These are phyloP conservation scores for Coelastrella sp. DNA, from an alignment of 139 green algal species.

Conservation along the genomic window DNA sequence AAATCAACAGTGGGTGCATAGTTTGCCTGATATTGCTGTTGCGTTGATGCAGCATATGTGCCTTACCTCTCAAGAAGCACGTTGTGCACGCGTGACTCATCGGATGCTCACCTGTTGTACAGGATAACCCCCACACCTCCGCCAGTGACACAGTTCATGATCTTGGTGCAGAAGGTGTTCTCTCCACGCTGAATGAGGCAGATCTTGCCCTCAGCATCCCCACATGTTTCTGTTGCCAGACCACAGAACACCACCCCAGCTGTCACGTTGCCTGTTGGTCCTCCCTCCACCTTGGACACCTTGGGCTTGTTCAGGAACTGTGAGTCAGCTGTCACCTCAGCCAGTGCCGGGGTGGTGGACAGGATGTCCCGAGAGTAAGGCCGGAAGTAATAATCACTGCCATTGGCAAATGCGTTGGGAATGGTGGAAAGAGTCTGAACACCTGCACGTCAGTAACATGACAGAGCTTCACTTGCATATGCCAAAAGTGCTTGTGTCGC, in stretches of 20 bases:
- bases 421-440: conserved; percentile 25
- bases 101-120: neutral
- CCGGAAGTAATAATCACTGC: conserved; percentile 2
- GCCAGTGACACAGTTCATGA: conserved; percentile 6
- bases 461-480: too few relatives aligned
- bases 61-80: too few relatives aligned
- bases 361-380: neutral
- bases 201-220: neutral
- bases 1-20: too few relatives aligned
- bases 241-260: neutral
- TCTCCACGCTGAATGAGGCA: conserved; percentile 35
- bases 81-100: too few relatives aligned
- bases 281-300: neutral
- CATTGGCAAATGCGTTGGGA: neutral
- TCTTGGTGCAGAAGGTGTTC: conserved; percentile 1
- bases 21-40: too few relatives aligned
- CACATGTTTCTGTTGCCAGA: neutral
- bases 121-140: conserved; percentile 16
- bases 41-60: too few relatives aligned
- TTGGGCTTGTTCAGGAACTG: conserved; percentile 31
- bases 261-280: conserved; percentile 4
- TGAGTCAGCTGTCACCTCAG: neutral
- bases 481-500: too few relatives aligned
- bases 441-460: neutral
- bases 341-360: neutral